Base-by-base conservation (phyloP, 345 rosid genomes). In the Citrus medica region DNA sequence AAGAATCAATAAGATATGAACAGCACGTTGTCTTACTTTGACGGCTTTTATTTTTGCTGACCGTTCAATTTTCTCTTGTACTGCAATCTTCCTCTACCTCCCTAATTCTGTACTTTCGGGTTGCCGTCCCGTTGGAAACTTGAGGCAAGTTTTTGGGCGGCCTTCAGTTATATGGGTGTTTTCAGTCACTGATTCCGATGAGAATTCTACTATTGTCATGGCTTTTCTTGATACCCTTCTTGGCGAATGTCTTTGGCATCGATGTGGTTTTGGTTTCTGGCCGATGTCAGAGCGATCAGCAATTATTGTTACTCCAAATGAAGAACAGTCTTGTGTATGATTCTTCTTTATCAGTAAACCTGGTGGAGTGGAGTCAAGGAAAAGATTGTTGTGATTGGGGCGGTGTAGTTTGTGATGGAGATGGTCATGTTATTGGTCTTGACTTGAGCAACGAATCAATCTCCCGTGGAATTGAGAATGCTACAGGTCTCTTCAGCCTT, bases 361-460 rank as follows among this genome's bases (percentile, higher is more conserved):
- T 48, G 56, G 5, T 1, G 8, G 1, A 1, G 0, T 84, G 87
- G 87, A 17, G 19, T 12, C 22, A 24, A 46, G 24, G 40, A 38
- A 4, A 13, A 0, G 82, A 84, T 32, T 84, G 86, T 46, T 84
- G 86, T 25, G 5, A 2, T 2, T 81, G 86, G 86, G 10, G 8
- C 13, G 86, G 86, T 7, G 56, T 81, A 8, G 22, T 1, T 0
- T 84, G 84, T 24, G 75, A 76, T 76, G 62, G 0, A 27, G 67
- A 2, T 3, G 84, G 84, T 25, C 72, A 14, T 64, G 71, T 81
- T 7, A 62, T 56, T 71, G 78, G 68, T 14, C 79, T 87, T 4
- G 67, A 86, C 63, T 78, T 88, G 81, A 82, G 81, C 78, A 25
- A 22, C 3, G 81, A 84, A 70, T 64, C 66, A 9, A 82, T 88